Evolutionary conservation across 1,284 basidiomycete genomes (phyloP).

Genomic region (Ceratorhiza oryzae-sativae): DNA sequence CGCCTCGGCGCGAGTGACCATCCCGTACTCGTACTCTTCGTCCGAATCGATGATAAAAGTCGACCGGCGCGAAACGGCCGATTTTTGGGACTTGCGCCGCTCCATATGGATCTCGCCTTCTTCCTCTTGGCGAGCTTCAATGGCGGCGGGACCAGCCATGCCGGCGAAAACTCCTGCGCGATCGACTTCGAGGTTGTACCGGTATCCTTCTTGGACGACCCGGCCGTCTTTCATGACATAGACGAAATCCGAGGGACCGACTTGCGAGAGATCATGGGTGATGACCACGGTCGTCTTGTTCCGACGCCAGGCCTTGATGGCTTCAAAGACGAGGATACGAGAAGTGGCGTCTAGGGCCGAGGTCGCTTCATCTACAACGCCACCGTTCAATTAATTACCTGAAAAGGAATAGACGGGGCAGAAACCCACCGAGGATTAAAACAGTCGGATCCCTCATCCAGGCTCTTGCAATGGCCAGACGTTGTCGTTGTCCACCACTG

Average conservation of each 20-base stretch:
- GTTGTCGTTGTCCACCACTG: slow-evolving; percentile 93
- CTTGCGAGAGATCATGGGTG: slow-evolving; percentile 92
- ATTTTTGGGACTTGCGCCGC: slow-evolving; percentile 7
- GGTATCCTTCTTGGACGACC: slow-evolving; percentile 90
- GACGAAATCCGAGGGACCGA: slow-evolving; percentile 80
- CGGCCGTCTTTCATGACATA: slow-evolving; percentile 87
- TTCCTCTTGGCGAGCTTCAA: slow-evolving; percentile 46
- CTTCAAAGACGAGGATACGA: slow-evolving; percentile 86
- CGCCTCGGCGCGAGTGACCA: slow-evolving; percentile 39
- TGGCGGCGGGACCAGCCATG: slow-evolving; percentile 53
- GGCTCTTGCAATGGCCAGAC: slow-evolving; percentile 90
- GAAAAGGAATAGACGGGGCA: background rate
- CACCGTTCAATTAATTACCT: slow-evolving; percentile 11
- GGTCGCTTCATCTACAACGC: slow-evolving; percentile 85
- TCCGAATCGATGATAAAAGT: slow-evolving; percentile 28
- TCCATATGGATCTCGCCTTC: slow-evolving; percentile 49
- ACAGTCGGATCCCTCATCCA: slow-evolving; percentile 86
- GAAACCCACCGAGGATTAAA: slow-evolving; percentile 82
- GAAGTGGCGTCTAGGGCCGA: slow-evolving; percentile 93
- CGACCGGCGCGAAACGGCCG: background rate
- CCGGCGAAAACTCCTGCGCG: slow-evolving; percentile 59
- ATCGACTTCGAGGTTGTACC: slow-evolving; percentile 67
- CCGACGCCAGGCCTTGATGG: slow-evolving; percentile 81
- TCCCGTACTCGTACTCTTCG: slow-evolving; percentile 28
- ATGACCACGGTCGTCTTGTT: slow-evolving; percentile 95